Percentiles rank a stretch among this genome's conserved stretches.
Evolutionary conservation across 2,329 filamentous ascomycete genomes (phyloP).

Genomic region (Parascedosporium putredinis): DNA sequence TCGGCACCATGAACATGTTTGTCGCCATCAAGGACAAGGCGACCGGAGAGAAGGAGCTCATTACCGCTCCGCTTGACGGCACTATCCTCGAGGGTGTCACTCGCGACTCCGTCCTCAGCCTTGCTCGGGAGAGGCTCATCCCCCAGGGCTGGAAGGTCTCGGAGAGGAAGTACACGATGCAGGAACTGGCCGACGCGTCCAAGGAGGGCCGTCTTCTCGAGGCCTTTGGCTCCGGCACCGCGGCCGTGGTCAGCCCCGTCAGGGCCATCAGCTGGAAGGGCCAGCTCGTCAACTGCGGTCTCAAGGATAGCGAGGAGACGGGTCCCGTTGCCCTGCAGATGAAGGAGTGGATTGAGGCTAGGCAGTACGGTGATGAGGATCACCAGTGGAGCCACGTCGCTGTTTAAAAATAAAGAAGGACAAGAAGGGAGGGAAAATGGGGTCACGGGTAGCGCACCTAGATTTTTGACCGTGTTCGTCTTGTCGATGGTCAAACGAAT

Average conservation of each 20-base stretch:
- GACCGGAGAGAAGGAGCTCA: conserved; percentile 80
- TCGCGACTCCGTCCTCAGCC: conserved; percentile 75
- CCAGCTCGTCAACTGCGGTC: conserved; percentile 68
- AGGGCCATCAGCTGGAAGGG: conserved; percentile 84
- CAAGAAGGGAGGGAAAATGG: background rate
- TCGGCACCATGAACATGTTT: conserved; percentile 99
- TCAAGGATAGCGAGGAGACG: conserved; percentile 72
- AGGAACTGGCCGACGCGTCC: conserved; percentile 69
- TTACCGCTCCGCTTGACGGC: conserved; percentile 92
- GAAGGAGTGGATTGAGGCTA: conserved; percentile 93
- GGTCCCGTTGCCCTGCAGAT: conserved; percentile 76
- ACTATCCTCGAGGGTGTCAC: conserved; percentile 95
- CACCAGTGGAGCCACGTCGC: conserved; percentile 73
- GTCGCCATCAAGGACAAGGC: conserved; percentile 74
- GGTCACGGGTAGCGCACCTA: too few species aligned
- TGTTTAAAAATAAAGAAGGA: conserved; percentile 17
- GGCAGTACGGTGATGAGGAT: conserved; percentile 89
- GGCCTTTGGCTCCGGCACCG: conserved; percentile 88
- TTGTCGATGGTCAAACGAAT: conserved; percentile 9
- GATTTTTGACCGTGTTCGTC: background rate
- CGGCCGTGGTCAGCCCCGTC: conserved; percentile 86
- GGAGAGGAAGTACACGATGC: conserved; percentile 90
- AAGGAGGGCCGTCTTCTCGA: conserved; percentile 80
- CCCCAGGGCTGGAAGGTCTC: conserved; percentile 81
- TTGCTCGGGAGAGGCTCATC: conserved; percentile 72